These are phyloP conservation scores for Irpex sp. DNA, from an alignment of 1,284 basidiomycete genomes.

Conservation along the genomic window DNA sequence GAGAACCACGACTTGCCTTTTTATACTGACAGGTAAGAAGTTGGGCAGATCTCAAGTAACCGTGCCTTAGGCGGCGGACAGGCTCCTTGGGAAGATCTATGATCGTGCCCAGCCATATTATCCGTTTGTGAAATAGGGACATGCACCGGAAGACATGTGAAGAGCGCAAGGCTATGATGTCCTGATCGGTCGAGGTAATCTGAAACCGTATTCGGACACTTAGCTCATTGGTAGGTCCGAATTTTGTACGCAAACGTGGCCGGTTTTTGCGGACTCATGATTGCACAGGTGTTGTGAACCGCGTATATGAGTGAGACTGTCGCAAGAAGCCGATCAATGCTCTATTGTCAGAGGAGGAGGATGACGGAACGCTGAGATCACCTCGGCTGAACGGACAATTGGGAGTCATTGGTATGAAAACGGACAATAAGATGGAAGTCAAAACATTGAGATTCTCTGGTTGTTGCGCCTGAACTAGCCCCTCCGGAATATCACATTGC, in stretches of 20 bases:
- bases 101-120: not conserved
- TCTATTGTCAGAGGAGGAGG: not conserved
- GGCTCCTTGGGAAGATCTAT: not conserved
- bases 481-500: not conserved
- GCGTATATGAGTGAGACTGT: conserved; percentile 4
- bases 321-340: not conserved
- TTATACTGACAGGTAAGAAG: conserved; percentile 5
- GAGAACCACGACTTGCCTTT: conserved; percentile 1
- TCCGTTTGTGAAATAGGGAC: not conserved
- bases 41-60: not conserved
- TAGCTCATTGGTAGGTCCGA: not conserved
- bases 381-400: not conserved
- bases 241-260: not conserved
- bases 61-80: not conserved
- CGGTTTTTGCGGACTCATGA: conserved; percentile 6
- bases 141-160: conserved; percentile 1
- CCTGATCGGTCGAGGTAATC: conserved; percentile 10
- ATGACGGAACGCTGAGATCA: not conserved
- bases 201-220: not conserved
- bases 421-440: not conserved
- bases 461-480: not conserved
- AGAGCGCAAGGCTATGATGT: conserved; percentile 2
- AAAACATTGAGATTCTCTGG: not conserved
- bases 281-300: not conserved
- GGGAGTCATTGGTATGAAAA: not conserved